These are phyloP conservation scores for Aspergillus wentii DNA, from an alignment of 495 filamentous ascomycete species.

Conservation along the genomic window DNA sequence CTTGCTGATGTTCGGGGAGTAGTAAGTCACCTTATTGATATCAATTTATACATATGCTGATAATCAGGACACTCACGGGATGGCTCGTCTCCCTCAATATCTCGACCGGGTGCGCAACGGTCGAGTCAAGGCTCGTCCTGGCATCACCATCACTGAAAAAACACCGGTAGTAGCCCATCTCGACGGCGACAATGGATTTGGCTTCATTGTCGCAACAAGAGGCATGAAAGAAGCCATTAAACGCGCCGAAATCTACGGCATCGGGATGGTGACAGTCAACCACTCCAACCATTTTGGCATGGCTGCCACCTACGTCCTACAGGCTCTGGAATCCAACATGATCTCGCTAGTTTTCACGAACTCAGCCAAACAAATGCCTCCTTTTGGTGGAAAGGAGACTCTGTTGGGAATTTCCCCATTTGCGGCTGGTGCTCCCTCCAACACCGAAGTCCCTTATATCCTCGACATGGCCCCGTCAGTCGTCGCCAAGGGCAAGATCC, in stretches of 20 bases:
- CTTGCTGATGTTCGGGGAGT: slow-evolving; percentile 19
- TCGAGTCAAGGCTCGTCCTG: slow-evolving; percentile 12
- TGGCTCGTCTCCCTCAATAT: slow-evolving; percentile 18
- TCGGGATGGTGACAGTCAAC: slow-evolving; percentile 22
- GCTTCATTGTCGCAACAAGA: slow-evolving; percentile 18
- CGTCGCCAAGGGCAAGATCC: slow-evolving; percentile 21
- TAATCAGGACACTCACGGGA: slow-evolving; percentile 20
- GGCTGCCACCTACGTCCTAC: slow-evolving; percentile 19
- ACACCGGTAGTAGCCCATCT: slow-evolving; percentile 24
- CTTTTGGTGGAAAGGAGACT: slow-evolving; percentile 19
- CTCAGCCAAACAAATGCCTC: slow-evolving; percentile 18
- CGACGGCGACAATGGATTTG: slow-evolving; percentile 25
- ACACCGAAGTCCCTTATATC: slow-evolving; percentile 5
- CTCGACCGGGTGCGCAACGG: slow-evolving; percentile 16
- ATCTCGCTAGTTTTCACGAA: slow-evolving; percentile 26
- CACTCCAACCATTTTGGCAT: slow-evolving; percentile 26
- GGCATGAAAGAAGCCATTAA: slow-evolving; percentile 16
- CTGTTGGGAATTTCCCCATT: slow-evolving; percentile 22
- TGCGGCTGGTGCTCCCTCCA: slow-evolving; percentile 12
- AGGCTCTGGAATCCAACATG: slow-evolving; percentile 14
- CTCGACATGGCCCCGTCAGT: slow-evolving; percentile 16
- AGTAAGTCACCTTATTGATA: background rate
- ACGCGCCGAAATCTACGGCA: slow-evolving; percentile 17
- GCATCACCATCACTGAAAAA: slow-evolving; percentile 11
- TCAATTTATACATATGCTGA: background rate